Conservation (phyloP, 2,329 filamentous ascomycete species). For the Trichoderma sp. region DNA sequence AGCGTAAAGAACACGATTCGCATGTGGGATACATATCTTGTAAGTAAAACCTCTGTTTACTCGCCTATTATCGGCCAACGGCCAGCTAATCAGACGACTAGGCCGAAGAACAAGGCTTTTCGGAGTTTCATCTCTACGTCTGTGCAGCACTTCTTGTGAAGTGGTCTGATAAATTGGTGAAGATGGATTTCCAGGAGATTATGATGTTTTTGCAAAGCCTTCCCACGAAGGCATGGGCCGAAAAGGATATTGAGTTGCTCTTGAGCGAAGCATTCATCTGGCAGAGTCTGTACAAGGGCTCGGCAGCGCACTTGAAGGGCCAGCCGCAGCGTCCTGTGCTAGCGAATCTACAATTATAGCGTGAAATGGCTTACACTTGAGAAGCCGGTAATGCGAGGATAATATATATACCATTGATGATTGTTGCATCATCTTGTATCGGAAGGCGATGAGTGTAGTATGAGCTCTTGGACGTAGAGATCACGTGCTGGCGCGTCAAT, state of each 20-base stretch:
- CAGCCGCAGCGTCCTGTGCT: slow-evolving; percentile 42
- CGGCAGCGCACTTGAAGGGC: slow-evolving; percentile 79
- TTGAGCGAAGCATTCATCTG: slow-evolving; percentile 97
- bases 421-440: neutral
- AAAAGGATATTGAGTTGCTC: slow-evolving; percentile 95
- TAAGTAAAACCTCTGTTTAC: slow-evolving; percentile 47
- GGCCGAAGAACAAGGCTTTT: slow-evolving; percentile 98
- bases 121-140: slow-evolving; percentile 96
- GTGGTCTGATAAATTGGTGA: slow-evolving; percentile 91
- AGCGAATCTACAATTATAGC: slow-evolving; percentile 42
- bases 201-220: slow-evolving; percentile 99
- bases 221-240: slow-evolving; percentile 91
- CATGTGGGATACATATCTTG: slow-evolving; percentile 99
- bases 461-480: neutral
- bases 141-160: slow-evolving; percentile 98
- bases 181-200: slow-evolving; percentile 97
- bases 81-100: slow-evolving; percentile 40
- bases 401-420: slow-evolving; percentile 1
- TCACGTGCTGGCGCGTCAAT: slow-evolving; percentile 15
- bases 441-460: neutral
- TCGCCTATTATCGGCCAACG: neutral
- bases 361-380: neutral
- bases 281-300: slow-evolving; percentile 96
- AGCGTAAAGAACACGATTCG: slow-evolving; percentile 94
- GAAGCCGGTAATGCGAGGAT: neutral